Evolutionary conservation across 352 stramenopile species (phyloP), one percentile per base, ranked within the genome.

Genomic region (Pythium folliculosum): DNA sequence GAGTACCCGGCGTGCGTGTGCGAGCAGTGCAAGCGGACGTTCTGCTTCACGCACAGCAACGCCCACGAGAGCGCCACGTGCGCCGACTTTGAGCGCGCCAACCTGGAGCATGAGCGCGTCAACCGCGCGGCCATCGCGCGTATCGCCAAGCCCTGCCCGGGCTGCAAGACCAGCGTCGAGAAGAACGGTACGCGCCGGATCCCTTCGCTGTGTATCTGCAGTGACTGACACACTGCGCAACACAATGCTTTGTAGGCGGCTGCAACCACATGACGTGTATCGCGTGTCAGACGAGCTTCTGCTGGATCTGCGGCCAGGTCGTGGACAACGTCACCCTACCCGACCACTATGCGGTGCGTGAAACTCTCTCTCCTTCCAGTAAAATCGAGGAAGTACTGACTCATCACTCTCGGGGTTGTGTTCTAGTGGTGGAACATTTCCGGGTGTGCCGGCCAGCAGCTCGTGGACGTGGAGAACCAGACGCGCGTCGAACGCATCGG

Each of bases 181-280:
- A 97, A 97, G 64, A 92, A 85, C 43, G 84, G 84, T 70, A n/a
- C 27, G 44, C 22, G 14, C n/a, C n/a, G n/a, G n/a, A n/a, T n/a
- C n/a, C n/a, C n/a, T n/a, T n/a, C n/a, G n/a, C n/a, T n/a, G n/a
- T n/a, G n/a, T n/a, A n/a, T n/a, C n/a, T n/a, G n/a, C n/a, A n/a
- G n/a, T n/a, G n/a, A n/a, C n/a, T n/a, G n/a, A n/a, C n/a, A n/a
- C n/a, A n/a, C n/a, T n/a, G n/a, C n/a, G n/a, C n/a, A n/a, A n/a
- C n/a, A n/a, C n/a, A n/a, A n/a, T n/a, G n/a, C n/a, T n/a, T n/a
- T 56, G 44, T 58, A 79, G 87, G 85, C 17, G 92, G 92, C 2
- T 98, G 92, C 69, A 97, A 97, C 67, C 91, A 97, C 71, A 97
- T 97, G 78, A 96, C 92, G 65, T 97, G 90, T 54, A 78, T 91